Base-by-base conservation (phyloP, 108 stramenopile genomes). In the Pelagomonas calceolata region DNA sequence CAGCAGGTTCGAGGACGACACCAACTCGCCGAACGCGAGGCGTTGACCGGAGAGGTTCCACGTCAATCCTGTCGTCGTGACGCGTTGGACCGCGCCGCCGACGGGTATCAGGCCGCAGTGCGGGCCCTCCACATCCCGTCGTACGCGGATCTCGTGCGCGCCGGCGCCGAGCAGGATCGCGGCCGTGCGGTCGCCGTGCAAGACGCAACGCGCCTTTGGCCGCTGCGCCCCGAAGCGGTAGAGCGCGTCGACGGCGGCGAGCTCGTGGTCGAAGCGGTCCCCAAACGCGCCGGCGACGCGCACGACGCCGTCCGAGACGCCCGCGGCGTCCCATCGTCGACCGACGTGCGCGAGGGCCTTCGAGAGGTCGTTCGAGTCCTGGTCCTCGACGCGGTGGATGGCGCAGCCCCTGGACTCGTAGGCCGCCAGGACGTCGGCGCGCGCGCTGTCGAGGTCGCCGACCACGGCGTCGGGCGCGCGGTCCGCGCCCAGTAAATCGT, bases 251-350 rank as follows among this genome's bases (percentile, higher is more conserved):
- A 79, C n/a, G 32, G 69, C 77, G 66, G 77, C 77, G 77, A 79
- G 75, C 77, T 79, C 79, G 44, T 81, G 80, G 68, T 81, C 80
- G 68, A 81, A 80, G 33, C 80, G 79, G 21, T 76, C 79, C 18
- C 80, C 80, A 36, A 79, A 73, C 12, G 80, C 79, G 7, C 80
- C 80, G 32, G 80, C 75, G 31, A 72, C 79, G 39, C 39, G 39
- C 9, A 43, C 44, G 79, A 73, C 34, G 74, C 75, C 32, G 79
- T 80, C 30, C 34, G 32, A 18, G 37, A 30, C 69, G 68, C 60
- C 33, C 34, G 33, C 51, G 14, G 3, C 51, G 51, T 26, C 0
- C 51, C 51, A 60, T 17, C 21, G 14, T 3, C 10, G 7, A 26
- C 7, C 21, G 21, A 76, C 43, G 64, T 71, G 64, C 39, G 45